Base-by-base conservation (phyloP, 2,329 filamentous ascomycete species). In the Verticillium nubilum region DNA sequence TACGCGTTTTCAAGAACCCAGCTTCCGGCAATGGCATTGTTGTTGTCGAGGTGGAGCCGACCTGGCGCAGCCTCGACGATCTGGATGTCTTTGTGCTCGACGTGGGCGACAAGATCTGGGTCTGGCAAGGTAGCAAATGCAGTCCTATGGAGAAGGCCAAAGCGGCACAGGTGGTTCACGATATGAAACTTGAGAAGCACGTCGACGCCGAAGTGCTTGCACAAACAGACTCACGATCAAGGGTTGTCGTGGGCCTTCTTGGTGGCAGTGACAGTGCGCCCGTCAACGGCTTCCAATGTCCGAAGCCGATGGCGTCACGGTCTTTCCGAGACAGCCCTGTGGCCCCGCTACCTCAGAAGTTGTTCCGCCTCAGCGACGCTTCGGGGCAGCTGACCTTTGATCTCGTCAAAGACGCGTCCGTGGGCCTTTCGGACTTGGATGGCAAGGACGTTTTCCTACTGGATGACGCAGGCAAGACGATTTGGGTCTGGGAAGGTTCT, bases 101-200 rank as follows among this genome's bases (percentile, higher is more conserved):
- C 64, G 78, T 78, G 57, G 80, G 81, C 26, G 76, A 82, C 56
- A 88, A 88, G 74, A 86, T 89, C 64, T 88, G 83, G 79, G 83
- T 88, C 4, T 90, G 87, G 87, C 87, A 89, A 73, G 87, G 87
- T 56, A 79, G 78, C 66, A 78, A 78, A 50, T 87, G 85, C 68
- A 86, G 82, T 54, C 86, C 86, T 0, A 87, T 88, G 84, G 87
- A 90, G 67, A 89, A 87, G 74, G 82, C 82, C 52, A 87, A 86
- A 73, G 85, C 86, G 0, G 86, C 86, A 0, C 85, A 87, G 68
- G 84, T 89, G 2, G 86, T 89, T 4, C 81, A 87, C 66, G 83
- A 87, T 61, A 78, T 86, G 79, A 87, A 82, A 0, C 72, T 84
- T 7, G 85, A 84, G 13, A 89, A 88, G 67, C 82, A 86, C 63